These are phyloP conservation scores for Byssochlamys sp. DNA, from an alignment of 2,329 filamentous ascomycete species.

Conservation along the genomic window DNA sequence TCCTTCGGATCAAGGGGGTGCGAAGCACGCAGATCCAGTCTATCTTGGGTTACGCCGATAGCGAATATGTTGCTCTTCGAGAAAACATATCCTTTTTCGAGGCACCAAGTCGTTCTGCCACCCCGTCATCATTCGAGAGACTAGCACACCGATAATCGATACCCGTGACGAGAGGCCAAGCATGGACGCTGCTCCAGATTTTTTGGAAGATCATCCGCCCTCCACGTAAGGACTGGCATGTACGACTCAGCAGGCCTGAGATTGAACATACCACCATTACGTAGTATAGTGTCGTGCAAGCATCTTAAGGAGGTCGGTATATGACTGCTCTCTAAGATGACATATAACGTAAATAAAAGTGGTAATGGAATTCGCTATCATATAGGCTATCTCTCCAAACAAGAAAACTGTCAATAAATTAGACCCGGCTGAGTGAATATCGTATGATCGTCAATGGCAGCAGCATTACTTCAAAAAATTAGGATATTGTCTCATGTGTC, in stretches of 20 bases:
- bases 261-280: not conserved
- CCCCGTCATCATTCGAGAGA: slow-evolving; percentile 17
- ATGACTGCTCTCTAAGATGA: not conserved
- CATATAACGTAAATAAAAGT: not conserved
- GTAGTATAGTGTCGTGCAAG: not conserved
- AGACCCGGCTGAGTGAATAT: not conserved
- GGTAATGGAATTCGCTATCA: not conserved
- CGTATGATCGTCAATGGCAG: not conserved
- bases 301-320: not conserved
- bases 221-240: not conserved
- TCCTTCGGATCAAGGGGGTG: slow-evolving; percentile 71
- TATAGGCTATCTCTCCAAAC: not conserved
- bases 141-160: slow-evolving; percentile 6
- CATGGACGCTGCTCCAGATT: not conserved
- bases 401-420: not conserved
- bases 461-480: not conserved
- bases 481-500: not conserved
- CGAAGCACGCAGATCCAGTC: slow-evolving; percentile 71
- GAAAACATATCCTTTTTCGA: slow-evolving; percentile 74
- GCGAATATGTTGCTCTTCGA: slow-evolving; percentile 80
- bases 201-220: not conserved
- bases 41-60: slow-evolving; percentile 82
- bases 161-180: not conserved
- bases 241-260: not conserved
- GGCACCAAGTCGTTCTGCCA: slow-evolving; percentile 11